Percentiles rank a stretch among this genome's conserved stretches.
Conservation (phyloP, 805 yeast genomes). For the Pichia heedii region DNA sequence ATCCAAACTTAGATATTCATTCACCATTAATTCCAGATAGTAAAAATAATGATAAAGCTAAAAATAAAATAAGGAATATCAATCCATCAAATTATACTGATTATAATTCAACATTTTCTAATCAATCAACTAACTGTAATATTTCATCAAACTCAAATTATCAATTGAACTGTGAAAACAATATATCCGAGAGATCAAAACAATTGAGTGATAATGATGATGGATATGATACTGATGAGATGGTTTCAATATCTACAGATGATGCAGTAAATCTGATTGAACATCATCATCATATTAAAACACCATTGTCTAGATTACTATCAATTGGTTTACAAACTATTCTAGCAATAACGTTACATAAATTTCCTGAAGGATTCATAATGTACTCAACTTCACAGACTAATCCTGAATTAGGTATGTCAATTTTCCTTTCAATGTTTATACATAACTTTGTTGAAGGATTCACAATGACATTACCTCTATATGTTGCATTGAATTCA, state of each 20-base stretch:
- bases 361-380: conserved; percentile 91
- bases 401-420: conserved; percentile 61
- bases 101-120: not conserved
- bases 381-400: conserved; percentile 69
- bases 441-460: conserved; percentile 94
- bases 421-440: conserved; percentile 75
- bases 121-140: not conserved
- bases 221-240: not conserved
- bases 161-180: not conserved
- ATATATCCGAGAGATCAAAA: no score
- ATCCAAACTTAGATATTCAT: conserved; percentile 24
- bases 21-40: conserved; percentile 22
- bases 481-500: conserved; percentile 65
- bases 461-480: conserved; percentile 84
- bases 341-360: conserved; percentile 78
- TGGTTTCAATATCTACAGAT: conserved; percentile 1
- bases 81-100: no score
- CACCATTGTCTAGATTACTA: conserved; percentile 69
- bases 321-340: conserved; percentile 89
- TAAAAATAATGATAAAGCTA: not conserved
- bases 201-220: not conserved
- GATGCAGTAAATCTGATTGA: conserved; percentile 3
- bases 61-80: no score
- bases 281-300: conserved; percentile 66
- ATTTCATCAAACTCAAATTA: not conserved